These are phyloP conservation scores for Penicillium digitatum DNA, from an alignment of 2,329 filamentous ascomycete species.

Conservation along the genomic window DNA sequence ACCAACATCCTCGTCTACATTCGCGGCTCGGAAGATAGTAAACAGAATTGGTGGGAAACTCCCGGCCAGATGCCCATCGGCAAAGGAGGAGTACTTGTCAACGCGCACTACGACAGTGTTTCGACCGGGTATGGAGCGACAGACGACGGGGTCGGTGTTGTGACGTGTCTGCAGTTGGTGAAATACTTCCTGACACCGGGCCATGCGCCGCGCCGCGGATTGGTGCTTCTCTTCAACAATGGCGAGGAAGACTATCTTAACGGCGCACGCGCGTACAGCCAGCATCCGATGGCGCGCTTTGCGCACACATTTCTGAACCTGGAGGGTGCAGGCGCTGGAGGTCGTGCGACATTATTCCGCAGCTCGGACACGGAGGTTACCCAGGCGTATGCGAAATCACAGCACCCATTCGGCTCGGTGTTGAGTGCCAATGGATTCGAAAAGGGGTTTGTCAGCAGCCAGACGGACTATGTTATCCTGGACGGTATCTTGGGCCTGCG, in stretches of 20 bases:
- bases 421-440: conserved; percentile 81
- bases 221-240: conserved; percentile 88
- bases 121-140: conserved; percentile 90
- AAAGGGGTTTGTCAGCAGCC: conserved; percentile 70
- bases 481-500: conserved; percentile 72
- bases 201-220: conserved; percentile 70
- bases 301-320: conserved; percentile 89
- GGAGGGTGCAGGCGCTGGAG: conserved; percentile 89
- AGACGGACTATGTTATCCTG: conserved; percentile 87
- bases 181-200: conserved; percentile 74
- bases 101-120: conserved; percentile 92
- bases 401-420: conserved; percentile 78
- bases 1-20: conserved; percentile 92
- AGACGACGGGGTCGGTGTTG: conserved; percentile 85
- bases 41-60: conserved; percentile 68
- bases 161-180: conserved; percentile 80
- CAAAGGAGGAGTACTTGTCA: conserved; percentile 79
- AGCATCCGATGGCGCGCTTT: conserved; percentile 74
- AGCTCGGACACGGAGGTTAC: conserved; percentile 84
- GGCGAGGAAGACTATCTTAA: conserved; percentile 91
- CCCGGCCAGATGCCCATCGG: conserved; percentile 50
- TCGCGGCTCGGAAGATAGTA: conserved; percentile 70
- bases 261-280: conserved; percentile 77
- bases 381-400: conserved; percentile 65
- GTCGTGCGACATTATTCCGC: conserved; percentile 80